Conservation (phyloP, 495 filamentous ascomycete species). For the Xylaria acuta region DNA sequence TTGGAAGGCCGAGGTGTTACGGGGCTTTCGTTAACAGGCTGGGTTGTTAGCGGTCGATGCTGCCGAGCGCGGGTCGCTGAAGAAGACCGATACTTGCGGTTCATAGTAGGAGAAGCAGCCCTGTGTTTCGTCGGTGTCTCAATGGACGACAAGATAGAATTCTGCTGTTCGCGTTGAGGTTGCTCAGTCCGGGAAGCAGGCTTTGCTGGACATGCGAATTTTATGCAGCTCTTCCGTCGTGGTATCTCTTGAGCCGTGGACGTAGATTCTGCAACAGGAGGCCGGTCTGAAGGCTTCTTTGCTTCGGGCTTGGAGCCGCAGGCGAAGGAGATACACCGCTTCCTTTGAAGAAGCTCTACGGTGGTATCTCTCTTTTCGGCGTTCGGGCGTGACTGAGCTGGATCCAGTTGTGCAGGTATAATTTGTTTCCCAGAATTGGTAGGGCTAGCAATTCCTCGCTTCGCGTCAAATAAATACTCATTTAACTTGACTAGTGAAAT, state of each 20-base stretch:
- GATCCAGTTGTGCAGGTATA: conserved; percentile 5
- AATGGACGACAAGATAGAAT: conserved; percentile 30
- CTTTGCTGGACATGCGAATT: conserved; percentile 57
- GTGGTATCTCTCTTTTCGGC: conserved; percentile 36
- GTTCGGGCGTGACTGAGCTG: conserved; percentile 27
- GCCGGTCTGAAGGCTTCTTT: conserved; percentile 38
- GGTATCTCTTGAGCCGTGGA: conserved; percentile 39
- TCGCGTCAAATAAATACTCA: conserved; percentile 35
- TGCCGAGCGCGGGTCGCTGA: conserved; percentile 52
- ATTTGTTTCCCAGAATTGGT: conserved; percentile 23
- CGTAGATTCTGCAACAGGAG: conserved; percentile 33
- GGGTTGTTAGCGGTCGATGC: conserved; percentile 55
- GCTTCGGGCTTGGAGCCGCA: conserved; percentile 63
- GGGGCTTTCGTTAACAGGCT: conserved; percentile 44
- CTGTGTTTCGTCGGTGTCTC: conserved; percentile 33
- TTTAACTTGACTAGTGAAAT: conserved; percentile 33
- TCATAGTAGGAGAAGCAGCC: conserved; percentile 46
- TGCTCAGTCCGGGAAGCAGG: conserved; percentile 31
- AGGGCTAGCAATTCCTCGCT: conserved; percentile 28
- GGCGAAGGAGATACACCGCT: conserved; percentile 92
- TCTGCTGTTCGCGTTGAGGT: conserved; percentile 25
- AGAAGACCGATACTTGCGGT: conserved; percentile 49
- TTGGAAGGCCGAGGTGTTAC: conserved; percentile 43
- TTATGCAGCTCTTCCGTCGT: conserved; percentile 52
- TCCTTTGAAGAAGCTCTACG: conserved; percentile 53